Conservation (phyloP, 345 rosid genomes). For the Nasturtium officinale region DNA sequence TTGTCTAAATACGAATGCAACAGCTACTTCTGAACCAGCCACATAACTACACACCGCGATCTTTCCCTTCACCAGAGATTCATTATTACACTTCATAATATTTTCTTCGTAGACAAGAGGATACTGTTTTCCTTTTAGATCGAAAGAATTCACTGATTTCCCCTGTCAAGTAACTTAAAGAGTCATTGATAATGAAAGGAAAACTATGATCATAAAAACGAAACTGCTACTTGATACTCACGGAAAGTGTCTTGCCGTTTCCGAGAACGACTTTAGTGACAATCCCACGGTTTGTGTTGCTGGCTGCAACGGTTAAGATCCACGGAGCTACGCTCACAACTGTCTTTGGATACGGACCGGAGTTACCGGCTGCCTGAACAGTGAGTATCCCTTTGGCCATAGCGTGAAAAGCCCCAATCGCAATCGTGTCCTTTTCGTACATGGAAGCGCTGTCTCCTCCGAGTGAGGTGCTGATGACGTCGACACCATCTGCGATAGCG, state of each 20-base stretch:
- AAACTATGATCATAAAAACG: no score
- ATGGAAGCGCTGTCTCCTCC: neutral
- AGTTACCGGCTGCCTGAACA: constrained; percentile 46
- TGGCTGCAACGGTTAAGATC: constrained; percentile 52
- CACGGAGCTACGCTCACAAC: constrained; percentile 34
- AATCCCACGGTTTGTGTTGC: constrained; percentile 49
- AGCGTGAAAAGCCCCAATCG: constrained; percentile 60
- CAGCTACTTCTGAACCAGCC: neutral
- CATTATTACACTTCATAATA: neutral
- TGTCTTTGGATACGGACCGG: neutral
- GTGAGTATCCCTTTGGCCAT: constrained; percentile 51
- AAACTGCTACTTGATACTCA: constrained; percentile 36
- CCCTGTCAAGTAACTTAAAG: neutral
- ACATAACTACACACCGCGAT: constrained; percentile 38
- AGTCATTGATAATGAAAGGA: neutral
- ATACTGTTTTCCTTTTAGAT: constrained; percentile 32
- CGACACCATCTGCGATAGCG: constrained; percentile 57
- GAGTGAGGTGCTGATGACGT: constrained; percentile 42
- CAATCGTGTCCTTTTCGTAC: constrained; percentile 18
- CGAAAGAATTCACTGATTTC: constrained; percentile 43
- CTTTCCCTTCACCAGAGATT: constrained; percentile 32
- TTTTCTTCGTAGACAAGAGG: constrained; percentile 46
- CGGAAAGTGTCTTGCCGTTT: constrained; percentile 45
- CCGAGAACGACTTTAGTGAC: constrained; percentile 48
- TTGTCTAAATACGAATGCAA: constrained; percentile 24